These are phyloP conservation scores for Venturia oleaginea DNA, from an alignment of 2,329 filamentous ascomycete genomes.

Conservation along the genomic window DNA sequence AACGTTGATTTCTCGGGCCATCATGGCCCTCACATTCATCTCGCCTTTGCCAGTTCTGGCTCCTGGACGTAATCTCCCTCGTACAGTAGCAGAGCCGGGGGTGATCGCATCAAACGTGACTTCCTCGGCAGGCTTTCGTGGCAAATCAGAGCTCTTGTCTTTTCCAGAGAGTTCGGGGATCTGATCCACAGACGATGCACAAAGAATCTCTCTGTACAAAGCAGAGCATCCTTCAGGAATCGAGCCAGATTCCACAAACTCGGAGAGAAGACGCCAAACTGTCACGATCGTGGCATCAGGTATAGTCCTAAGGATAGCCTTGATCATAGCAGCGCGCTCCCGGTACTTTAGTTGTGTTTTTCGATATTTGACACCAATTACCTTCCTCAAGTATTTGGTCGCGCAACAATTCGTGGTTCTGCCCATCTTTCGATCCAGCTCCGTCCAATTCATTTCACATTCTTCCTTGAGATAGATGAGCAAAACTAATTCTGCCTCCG, in stretches of 20 bases:
- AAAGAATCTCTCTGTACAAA: not conserved
- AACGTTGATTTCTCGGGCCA: not conserved
- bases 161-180: not conserved
- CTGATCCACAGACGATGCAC: not conserved
- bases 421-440: slow-evolving; percentile 8
- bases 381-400: slow-evolving; percentile 4
- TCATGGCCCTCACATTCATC: not conserved
- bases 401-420: slow-evolving; percentile 6
- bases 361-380: slow-evolving; percentile 3
- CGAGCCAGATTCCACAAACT: not conserved
- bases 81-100: not conserved
- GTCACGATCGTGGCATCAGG: not conserved
- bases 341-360: not conserved
- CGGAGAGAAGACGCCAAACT: not conserved
- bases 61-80: not conserved
- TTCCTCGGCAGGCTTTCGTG: not conserved
- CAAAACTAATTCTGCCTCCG: slow-evolving; percentile 9
- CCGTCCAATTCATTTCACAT: not conserved
- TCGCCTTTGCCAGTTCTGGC: not conserved
- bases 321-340: not conserved
- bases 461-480: slow-evolving; percentile 9
- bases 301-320: not conserved
- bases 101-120: not conserved
- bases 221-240: not conserved
- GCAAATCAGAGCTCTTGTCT: not conserved